These are phyloP conservation scores for Mortierella hygrophila DNA, from an alignment of 192 early-diverging fungal species.

Conservation along the genomic window DNA sequence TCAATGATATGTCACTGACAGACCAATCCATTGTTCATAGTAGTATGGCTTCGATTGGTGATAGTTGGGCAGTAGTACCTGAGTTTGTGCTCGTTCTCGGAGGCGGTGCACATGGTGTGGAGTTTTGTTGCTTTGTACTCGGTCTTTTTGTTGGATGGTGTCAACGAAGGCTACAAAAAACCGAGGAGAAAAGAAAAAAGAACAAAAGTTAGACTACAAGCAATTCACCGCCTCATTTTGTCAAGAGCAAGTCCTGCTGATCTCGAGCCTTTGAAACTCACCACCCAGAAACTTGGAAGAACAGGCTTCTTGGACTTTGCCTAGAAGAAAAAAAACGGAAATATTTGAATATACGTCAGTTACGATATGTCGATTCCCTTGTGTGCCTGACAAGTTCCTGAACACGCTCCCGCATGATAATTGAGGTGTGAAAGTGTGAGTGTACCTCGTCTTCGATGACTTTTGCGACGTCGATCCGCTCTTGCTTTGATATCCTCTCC, in stretches of 20 bases:
- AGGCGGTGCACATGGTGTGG: slow-evolving; percentile 75
- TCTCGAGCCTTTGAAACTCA: slow-evolving; percentile 20
- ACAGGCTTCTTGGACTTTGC: slow-evolving; percentile 48
- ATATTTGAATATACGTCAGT: too few species aligned
- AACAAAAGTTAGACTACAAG: background rate
- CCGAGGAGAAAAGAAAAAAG: background rate
- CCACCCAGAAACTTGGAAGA: slow-evolving; percentile 79
- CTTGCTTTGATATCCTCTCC: slow-evolving; percentile 46
- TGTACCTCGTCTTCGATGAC: slow-evolving; percentile 52
- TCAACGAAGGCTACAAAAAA: slow-evolving; percentile 74
- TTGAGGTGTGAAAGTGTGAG: background rate
- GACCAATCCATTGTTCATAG: background rate
- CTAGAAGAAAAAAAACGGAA: background rate
- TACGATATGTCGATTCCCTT: too few species aligned
- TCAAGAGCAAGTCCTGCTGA: too few species aligned
- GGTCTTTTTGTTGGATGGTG: slow-evolving; percentile 70
- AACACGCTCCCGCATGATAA: background rate
- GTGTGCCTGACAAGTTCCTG: background rate
- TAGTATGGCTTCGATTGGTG: background rate
- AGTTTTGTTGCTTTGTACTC: slow-evolving; percentile 67
- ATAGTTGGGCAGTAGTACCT: slow-evolving; percentile 54
- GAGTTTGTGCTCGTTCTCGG: slow-evolving; percentile 71
- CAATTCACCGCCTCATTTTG: too few species aligned
- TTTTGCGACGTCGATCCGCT: slow-evolving; percentile 32
- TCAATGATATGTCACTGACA: background rate